These are phyloP conservation scores for Mortierella sp. DNA, from an alignment of 371 early-diverging fungal genomes.

Conservation along the genomic window DNA sequence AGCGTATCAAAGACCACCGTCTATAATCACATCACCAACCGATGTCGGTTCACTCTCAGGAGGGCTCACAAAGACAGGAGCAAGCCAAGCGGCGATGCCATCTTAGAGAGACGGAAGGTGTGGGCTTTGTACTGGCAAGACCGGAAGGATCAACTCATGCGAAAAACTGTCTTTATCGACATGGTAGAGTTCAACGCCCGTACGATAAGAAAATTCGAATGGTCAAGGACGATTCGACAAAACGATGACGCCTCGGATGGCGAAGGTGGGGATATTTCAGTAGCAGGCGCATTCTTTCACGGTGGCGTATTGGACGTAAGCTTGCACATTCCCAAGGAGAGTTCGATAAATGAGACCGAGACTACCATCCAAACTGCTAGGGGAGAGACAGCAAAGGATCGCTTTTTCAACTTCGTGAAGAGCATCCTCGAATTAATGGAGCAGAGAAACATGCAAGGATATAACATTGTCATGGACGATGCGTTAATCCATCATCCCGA, in stretches of 20 bases:
- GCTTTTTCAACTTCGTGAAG: neutral
- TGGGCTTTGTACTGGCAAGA: neutral
- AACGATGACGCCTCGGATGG: neutral
- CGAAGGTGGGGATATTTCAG: neutral
- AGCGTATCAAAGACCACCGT: neutral
- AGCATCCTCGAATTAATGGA: neutral
- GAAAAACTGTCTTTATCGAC: neutral
- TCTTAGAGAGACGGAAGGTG: neutral
- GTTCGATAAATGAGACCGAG: no score
- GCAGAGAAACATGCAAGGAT: neutral
- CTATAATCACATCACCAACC: neutral
- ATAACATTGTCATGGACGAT: neutral
- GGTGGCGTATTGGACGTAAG: neutral
- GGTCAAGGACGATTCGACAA: neutral
- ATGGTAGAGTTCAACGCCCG: neutral
- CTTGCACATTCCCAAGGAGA: neutral
- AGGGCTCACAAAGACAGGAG: neutral
- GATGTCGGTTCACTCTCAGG: neutral
- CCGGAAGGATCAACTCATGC: neutral
- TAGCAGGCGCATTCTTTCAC: neutral
- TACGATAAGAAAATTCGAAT: neutral
- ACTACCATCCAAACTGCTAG: no score
- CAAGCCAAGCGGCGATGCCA: neutral
- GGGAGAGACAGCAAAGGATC: neutral
- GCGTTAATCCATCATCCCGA: neutral